Conservation (phyloP, 164 flowering plant genomes). For the Piper longum region DNA sequence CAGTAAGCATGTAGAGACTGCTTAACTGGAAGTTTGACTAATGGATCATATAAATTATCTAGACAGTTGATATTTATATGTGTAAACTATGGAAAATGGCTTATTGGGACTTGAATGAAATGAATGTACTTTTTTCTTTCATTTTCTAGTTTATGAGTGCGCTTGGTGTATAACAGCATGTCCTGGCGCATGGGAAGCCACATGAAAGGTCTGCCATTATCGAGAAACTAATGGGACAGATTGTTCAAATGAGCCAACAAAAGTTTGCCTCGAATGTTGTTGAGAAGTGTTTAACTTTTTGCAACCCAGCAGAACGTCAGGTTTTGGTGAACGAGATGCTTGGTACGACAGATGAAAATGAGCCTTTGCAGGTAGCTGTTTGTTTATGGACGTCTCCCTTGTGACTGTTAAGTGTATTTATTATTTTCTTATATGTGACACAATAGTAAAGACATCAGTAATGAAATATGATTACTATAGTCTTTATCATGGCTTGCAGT, state of each 20-base stretch:
- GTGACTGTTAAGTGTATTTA: too few relatives aligned
- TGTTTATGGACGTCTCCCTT: too few relatives aligned
- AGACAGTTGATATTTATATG: too few relatives aligned
- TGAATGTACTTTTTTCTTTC: not conserved
- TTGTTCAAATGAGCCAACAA: slow-evolving; percentile 90
- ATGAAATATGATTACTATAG: too few relatives aligned
- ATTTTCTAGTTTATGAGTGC: not conserved
- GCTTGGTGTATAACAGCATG: slow-evolving; percentile 36
- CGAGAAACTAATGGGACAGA: slow-evolving; percentile 68
- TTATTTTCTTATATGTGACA: too few relatives aligned
- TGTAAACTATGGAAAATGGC: too few relatives aligned
- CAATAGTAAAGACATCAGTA: too few relatives aligned
- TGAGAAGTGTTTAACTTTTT: slow-evolving; percentile 75
- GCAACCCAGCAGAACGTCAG: slow-evolving; percentile 66
- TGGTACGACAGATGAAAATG: slow-evolving; percentile 80
- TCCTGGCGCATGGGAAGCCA: slow-evolving; percentile 72
- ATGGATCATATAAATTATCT: too few relatives aligned
- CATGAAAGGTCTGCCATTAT: slow-evolving; percentile 65
- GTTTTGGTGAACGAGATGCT: slow-evolving; percentile 77
- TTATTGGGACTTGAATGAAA: too few relatives aligned
- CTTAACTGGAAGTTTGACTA: too few relatives aligned
- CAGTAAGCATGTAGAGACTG: too few relatives aligned
- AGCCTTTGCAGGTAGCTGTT: slow-evolving; percentile 59
- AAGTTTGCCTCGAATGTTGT: slow-evolving; percentile 95
- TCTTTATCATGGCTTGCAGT: too few relatives aligned